A percentile compares a stretch with the other conserved stretches of the same genome.
Conservation (phyloP, 108 stramenopile species). For the Tribonema minus region DNA sequence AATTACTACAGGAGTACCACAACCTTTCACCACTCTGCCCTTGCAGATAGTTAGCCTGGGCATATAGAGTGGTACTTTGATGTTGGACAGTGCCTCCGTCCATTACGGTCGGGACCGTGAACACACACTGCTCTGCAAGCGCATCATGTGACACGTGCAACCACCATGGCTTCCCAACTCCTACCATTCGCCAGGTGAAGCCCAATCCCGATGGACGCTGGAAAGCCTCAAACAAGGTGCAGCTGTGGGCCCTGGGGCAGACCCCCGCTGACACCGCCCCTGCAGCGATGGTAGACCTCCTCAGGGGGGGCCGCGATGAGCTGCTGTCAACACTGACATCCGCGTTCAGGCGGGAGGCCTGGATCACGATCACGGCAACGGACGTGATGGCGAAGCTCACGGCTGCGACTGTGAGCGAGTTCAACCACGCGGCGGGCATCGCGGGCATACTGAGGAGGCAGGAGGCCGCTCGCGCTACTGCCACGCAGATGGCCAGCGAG, state of each 20-base stretch:
- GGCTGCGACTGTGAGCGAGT: neutral
- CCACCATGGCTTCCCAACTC: neutral
- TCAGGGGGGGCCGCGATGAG: conserved; percentile 34
- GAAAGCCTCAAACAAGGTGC: conserved; percentile 6
- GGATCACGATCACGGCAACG: conserved; percentile 31
- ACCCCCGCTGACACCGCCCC: neutral
- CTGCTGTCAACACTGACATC: conserved; percentile 12
- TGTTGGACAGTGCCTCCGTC: neutral
- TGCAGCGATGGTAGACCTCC: conserved; percentile 23
- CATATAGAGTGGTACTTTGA: neutral
- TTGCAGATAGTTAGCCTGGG: too few relatives aligned
- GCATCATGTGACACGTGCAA: neutral
- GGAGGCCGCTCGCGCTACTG: conserved; percentile 29
- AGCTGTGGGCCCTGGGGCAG: conserved; percentile 13
- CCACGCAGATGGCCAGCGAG: conserved; percentile 34
- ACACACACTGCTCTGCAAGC: neutral
- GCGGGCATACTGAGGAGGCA: conserved; percentile 47
- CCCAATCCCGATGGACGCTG: conserved; percentile 5
- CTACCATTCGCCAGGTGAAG: conserved; percentile 19
- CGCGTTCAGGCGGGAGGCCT: conserved; percentile 26
- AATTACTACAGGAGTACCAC: too few relatives aligned
- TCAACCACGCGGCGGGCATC: conserved; percentile 16
- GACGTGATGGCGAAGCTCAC: conserved; percentile 10
- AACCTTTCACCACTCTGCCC: too few relatives aligned
- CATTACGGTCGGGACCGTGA: neutral